These are phyloP conservation scores for Fusarium fracticaudum DNA, from an alignment of 2,329 filamentous ascomycete species.

Conservation along the genomic window DNA sequence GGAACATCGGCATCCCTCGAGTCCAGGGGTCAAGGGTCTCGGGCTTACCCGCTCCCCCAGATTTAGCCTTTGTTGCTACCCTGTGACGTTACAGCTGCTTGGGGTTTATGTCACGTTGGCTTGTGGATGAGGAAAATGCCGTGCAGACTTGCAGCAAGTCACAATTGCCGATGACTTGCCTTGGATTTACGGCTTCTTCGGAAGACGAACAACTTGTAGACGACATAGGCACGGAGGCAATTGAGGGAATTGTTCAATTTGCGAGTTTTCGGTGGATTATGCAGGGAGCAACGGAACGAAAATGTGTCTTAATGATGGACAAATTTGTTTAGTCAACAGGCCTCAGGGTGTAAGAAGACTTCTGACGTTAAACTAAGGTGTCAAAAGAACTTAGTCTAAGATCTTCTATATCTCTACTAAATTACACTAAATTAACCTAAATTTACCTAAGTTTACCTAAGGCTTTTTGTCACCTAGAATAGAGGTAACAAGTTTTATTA, in stretches of 20 bases:
- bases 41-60: slow-evolving; percentile 14
- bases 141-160: neutral
- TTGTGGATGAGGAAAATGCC: neutral
- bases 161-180: neutral
- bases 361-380: no score
- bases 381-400: no score
- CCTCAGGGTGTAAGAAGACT: no score
- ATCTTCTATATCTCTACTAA: no score
- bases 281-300: rapidly evolving
- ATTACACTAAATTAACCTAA: no score
- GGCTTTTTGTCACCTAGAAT: no score
- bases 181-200: neutral
- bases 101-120: neutral
- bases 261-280: rapidly evolving
- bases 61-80: neutral
- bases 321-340: no score
- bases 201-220: rapidly evolving
- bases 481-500: no score
- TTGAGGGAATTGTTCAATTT: neutral
- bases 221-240: no score
- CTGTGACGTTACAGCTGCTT: slow-evolving; percentile 4
- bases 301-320: no score
- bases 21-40: neutral
- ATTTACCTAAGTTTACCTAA: no score
- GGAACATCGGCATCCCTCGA: slow-evolving; percentile 1